A percentile compares a stretch with the other conserved stretches of the same genome.
phyloP scores from a whole-genome alignment of 805 yeast species.

The Candida sanyiensis region DNA sequence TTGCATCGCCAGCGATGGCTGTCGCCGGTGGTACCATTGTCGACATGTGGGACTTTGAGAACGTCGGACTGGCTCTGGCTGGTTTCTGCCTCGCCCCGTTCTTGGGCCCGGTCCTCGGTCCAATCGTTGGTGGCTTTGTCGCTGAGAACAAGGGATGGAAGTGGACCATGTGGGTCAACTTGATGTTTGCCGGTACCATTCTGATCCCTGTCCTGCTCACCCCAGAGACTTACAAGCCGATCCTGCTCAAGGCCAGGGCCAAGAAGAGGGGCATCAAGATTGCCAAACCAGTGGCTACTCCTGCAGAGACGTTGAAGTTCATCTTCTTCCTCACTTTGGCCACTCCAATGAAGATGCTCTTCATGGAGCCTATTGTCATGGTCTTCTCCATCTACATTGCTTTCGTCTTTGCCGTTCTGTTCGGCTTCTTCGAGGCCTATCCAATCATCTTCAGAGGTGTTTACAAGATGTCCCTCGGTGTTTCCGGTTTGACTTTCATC shows the following conservation, averaged over 20 bases:
- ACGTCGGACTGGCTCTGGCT: conserved; percentile 69
- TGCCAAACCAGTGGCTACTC: conserved; percentile 31
- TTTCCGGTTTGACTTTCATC: conserved; percentile 63
- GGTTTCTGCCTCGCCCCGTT: conserved; percentile 76
- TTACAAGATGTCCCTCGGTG: conserved; percentile 53
- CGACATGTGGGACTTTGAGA: conserved; percentile 66
- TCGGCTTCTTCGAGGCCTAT: conserved; percentile 76
- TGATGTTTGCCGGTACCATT: conserved; percentile 56
- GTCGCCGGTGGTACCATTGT: conserved; percentile 80
- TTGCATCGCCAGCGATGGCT: conserved; percentile 79
- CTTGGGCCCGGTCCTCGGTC: conserved; percentile 75
- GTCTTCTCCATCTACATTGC: conserved; percentile 67
- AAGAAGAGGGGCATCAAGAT: conserved; percentile 50
- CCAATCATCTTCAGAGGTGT: conserved; percentile 68
- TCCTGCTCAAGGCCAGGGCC: conserved; percentile 56
- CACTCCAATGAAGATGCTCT: conserved; percentile 63
- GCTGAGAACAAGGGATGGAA: conserved; percentile 57
- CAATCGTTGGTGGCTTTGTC: conserved; percentile 69
- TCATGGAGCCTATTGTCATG: conserved; percentile 69
- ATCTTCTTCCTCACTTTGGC: conserved; percentile 46
- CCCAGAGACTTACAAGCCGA: conserved; percentile 72
- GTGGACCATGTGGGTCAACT: conserved; percentile 68
- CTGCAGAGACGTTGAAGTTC: conserved; percentile 35
- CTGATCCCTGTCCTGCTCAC: conserved; percentile 42
- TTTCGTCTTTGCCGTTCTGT: conserved; percentile 69